phyloP scores from a whole-genome alignment of 768 basidiomycete species.

The Cyathus striatus region DNA sequence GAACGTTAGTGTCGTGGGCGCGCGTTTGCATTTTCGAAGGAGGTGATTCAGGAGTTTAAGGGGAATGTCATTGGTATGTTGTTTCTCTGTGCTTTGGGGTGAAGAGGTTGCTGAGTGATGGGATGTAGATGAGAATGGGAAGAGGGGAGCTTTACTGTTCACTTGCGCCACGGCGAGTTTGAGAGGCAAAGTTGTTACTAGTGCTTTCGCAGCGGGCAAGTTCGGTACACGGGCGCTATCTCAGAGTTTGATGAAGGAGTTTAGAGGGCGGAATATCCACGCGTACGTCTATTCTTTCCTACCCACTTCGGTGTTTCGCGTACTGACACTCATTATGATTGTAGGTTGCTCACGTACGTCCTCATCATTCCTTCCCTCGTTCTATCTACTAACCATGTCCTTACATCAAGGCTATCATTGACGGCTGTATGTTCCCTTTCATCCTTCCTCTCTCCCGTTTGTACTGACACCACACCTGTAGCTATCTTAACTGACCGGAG shows the following conservation, averaged over 20 bases:
- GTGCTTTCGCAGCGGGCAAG: slow-evolving; percentile 61
- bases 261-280: slow-evolving; percentile 70
- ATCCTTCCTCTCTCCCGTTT: not conserved
- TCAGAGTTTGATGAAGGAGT: slow-evolving; percentile 73
- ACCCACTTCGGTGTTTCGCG: not conserved
- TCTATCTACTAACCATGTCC: slow-evolving; percentile 1
- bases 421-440: slow-evolving; percentile 40
- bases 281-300: slow-evolving; percentile 24
- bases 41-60: slow-evolving; percentile 55
- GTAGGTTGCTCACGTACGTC: slow-evolving; percentile 63
- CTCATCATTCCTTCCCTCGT: not conserved
- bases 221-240: slow-evolving; percentile 57
- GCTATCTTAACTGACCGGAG: slow-evolving; percentile 30
- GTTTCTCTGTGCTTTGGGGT: too few species aligned
- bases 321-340: not conserved
- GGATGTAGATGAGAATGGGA: slow-evolving; percentile 43
- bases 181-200: slow-evolving; percentile 57
- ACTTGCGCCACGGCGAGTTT: slow-evolving; percentile 69
- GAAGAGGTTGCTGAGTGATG: too few species aligned
- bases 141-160: slow-evolving; percentile 62
- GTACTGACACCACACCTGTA: slow-evolving; percentile 8
- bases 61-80: slow-evolving; percentile 46
- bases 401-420: slow-evolving; percentile 55
- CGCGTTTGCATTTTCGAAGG: slow-evolving; percentile 63
- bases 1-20: slow-evolving; percentile 48